Base-by-base conservation (phyloP, 2,329 filamentous ascomycete species). In the Talaromyces sp. region DNA sequence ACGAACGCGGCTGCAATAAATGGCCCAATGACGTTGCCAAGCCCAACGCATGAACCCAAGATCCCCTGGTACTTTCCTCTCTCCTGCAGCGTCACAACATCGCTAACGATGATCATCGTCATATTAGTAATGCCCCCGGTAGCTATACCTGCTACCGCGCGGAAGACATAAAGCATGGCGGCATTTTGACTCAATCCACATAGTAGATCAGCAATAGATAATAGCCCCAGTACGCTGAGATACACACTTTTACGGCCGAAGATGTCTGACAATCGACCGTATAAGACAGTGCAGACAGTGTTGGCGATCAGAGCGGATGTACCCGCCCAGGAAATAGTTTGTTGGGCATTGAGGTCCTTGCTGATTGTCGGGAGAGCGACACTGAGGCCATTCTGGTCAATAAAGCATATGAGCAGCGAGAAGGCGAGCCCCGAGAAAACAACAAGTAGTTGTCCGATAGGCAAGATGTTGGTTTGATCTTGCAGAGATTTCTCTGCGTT, bases 241-340 rank as follows among this genome's bases (percentile, higher is more conserved):
- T 84, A 82, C 7, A 88, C 77, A 8, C 80, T 76, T 68, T 87
- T 87, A 19, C 85, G 79, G 21, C 84, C 84, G 56, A 86, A 80
- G 0, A 87, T 82, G 69, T 87, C 84, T 0, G 84, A 86, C 3
- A 87, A 66, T 2, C 84, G 79, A 21, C 86, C 85, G 68, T 88
- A 88, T 0, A 89, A 77, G 62, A 87, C 84, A 64, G 86, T 85
- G 64, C 88, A 88, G 35, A 83, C 81, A 0, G 86, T 87, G 59
- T 83, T 85, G 3, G 86, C 84, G 5, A 91, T 80, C 4, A 91
- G 77, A 64, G 89, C 91, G 17, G 85, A 85, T 4, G 88, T 90
- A 1, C 87, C 88, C 13, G 86, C 82, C 88, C 87, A 90, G 68
- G 90, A 90, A 53, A 86, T 86, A 2, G 73, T 74, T 59, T 75